A percentile compares a stretch with the other conserved stretches of the same genome.
Evolutionary conservation across 352 stramenopile genomes (phyloP).

Genomic region (Thraustotheca clavata): DNA sequence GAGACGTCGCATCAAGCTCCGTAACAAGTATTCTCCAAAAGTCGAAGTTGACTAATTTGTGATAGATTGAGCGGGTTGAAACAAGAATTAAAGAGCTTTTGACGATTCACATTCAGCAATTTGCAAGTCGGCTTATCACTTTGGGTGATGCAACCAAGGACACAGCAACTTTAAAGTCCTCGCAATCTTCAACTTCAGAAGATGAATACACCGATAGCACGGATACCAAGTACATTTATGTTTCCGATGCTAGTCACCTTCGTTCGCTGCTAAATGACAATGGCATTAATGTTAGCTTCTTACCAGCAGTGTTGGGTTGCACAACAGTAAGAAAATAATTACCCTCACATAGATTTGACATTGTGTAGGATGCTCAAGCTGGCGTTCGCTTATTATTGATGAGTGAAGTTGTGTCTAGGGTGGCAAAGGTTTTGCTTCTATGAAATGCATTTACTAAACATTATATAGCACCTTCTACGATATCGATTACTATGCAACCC

Average conservation of each 20-base stretch:
- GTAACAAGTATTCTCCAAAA: slow-evolving; percentile 34
- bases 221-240: slow-evolving; percentile 40
- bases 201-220: neutral
- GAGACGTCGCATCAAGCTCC: slow-evolving; percentile 29
- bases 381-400: slow-evolving; percentile 51
- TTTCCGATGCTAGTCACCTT: slow-evolving; percentile 58
- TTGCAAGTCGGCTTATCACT: slow-evolving; percentile 47
- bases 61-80: slow-evolving; percentile 13
- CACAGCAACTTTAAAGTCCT: slow-evolving; percentile 12
- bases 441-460: neutral
- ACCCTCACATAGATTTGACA: neutral
- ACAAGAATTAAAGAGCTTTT: slow-evolving; percentile 40
- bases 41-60: neutral
- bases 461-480: slow-evolving; percentile 39
- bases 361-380: slow-evolving; percentile 27
- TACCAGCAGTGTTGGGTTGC: slow-evolving; percentile 56
- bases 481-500: slow-evolving; percentile 50
- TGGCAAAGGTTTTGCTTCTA: slow-evolving; percentile 42
- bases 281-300: slow-evolving; percentile 57
- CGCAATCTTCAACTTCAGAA: neutral
- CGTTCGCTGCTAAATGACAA: slow-evolving; percentile 44
- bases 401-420: slow-evolving; percentile 51
- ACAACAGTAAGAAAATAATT: slow-evolving; percentile 24
- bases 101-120: slow-evolving; percentile 42
- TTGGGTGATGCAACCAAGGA: slow-evolving; percentile 41